These are phyloP conservation scores for Cutaneotrichosporon curvatum DNA, from an alignment of 1,284 basidiomycete genomes.

Conservation along the genomic window DNA sequence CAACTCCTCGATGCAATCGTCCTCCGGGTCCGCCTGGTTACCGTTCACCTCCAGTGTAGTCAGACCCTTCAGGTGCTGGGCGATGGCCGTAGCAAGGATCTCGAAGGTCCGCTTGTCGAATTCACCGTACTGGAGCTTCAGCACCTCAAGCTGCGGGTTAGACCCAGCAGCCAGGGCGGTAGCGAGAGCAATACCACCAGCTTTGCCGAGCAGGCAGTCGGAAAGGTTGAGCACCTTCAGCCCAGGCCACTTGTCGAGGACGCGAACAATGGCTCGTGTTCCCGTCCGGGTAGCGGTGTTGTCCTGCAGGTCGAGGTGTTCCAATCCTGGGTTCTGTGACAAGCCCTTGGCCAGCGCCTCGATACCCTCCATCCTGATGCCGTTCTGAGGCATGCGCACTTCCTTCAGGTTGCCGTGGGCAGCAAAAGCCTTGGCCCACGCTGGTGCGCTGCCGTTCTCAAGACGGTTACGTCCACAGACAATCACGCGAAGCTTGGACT, in stretches of 20 bases:
- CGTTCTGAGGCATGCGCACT: constrained; percentile 92
- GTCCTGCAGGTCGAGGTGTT: constrained; percentile 86
- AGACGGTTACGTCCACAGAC: constrained; percentile 92
- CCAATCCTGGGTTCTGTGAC: constrained; percentile 59
- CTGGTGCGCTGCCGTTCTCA: constrained; percentile 77
- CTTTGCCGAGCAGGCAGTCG: constrained; percentile 75
- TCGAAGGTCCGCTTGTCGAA: constrained; percentile 65
- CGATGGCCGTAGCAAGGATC: constrained; percentile 61
- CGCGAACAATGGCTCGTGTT: constrained; percentile 64
- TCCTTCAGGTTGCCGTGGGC: constrained; percentile 71
- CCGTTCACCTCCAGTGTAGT: constrained; percentile 74
- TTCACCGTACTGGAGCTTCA: constrained; percentile 86
- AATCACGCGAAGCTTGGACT: constrained; percentile 66
- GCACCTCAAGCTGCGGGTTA: constrained; percentile 63
- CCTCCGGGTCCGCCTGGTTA: constrained; percentile 77
- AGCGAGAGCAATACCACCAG: constrained; percentile 57
- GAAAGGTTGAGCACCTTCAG: constrained; percentile 78
- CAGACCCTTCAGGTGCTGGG: constrained; percentile 55
- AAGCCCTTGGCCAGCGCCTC: constrained; percentile 72
- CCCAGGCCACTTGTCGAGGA: constrained; percentile 63
- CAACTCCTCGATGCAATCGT: constrained; percentile 63
- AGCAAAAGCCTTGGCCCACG: constrained; percentile 82
- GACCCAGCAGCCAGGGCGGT: constrained; percentile 57
- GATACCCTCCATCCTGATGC: constrained; percentile 91
- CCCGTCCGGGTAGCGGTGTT: constrained; percentile 81